A percentile compares a stretch with the other conserved stretches of the same genome.
Conservation (phyloP, 306 rosid species). For the Ceratonia siliqua region DNA sequence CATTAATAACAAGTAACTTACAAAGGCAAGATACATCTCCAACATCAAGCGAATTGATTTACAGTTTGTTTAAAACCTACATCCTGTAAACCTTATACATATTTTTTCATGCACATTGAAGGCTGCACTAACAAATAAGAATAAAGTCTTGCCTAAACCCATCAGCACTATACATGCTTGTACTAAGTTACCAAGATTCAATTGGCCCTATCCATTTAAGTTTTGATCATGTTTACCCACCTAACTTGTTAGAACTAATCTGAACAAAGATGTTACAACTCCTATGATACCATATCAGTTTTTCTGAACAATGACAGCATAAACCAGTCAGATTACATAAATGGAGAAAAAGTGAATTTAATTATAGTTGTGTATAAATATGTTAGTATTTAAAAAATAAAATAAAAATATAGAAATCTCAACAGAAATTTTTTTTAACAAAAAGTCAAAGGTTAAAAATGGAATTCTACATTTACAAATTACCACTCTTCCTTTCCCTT, state of each 20-base stretch:
- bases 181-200: not conserved
- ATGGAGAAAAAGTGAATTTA: not conserved
- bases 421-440: not conserved
- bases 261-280: not conserved
- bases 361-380: not conserved
- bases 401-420: not conserved
- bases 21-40: not conserved
- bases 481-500: not conserved
- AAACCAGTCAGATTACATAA: not conserved
- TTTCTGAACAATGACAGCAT: not conserved
- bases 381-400: not conserved
- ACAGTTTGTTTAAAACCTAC: not conserved
- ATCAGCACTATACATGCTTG: not conserved
- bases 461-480: not conserved
- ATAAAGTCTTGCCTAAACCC: not conserved
- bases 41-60: not conserved
- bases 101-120: not conserved
- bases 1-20: not conserved
- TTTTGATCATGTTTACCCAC: not conserved
- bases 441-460: not conserved
- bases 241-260: not conserved
- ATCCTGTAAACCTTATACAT: not conserved
- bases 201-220: not conserved
- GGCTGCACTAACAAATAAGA: not conserved
- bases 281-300: not conserved